Evolutionary conservation across 2,329 filamentous ascomycete genomes (phyloP), one percentile per base, ranked within the genome.

Genomic region (Fusarium domesticum): DNA sequence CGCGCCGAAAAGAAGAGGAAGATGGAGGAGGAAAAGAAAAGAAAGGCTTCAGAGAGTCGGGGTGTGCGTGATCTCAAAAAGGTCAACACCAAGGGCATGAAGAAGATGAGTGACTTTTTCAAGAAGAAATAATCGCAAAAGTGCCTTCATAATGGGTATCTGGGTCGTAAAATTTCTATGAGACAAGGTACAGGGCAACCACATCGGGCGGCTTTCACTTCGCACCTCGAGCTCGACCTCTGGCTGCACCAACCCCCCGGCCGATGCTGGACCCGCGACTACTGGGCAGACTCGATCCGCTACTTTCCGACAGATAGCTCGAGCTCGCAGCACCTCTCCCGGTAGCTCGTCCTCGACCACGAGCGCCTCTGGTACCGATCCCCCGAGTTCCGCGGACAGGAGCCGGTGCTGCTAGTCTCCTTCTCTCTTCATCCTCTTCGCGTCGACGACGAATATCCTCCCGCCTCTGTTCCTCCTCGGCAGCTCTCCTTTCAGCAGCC

Each of bases 21-120:
- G 65, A 82, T 85, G 69, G 90, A 96, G 39, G 92, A 96, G 50
- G 91, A 96, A 47, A 91, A 96, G 47, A 87, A 85, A 70, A 85
- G 81, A 65, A 91, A 95, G 70, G 81, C 79, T 3, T 74, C 73
- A 18, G 80, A 88, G 69, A 93, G 87, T 50, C 76, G 83, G 19
- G 91, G 82, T 1, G 81, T 96, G 1, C 84, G 83, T 63, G 79
- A 91, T 37, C 65, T 98, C 60, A 87, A 87, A 65, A 98, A 97
- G 71, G 92, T 91, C 37, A 87, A 97, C 68, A 91, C 86, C 0
- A 81, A 71, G 17, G 93, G 93, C 2, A 98, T 98, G 93, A 93
- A 87, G 77, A 98, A 97, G 74, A 80, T 98, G 79, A 96, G 88
- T 63, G 80, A 84, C 50, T 98, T 98, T 70, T 98, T 98, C 67